Percentiles rank a stretch among this genome's conserved stretches.
phyloP scores from a whole-genome alignment of 495 filamentous ascomycete species.

The Aspergillus kassunensis region DNA sequence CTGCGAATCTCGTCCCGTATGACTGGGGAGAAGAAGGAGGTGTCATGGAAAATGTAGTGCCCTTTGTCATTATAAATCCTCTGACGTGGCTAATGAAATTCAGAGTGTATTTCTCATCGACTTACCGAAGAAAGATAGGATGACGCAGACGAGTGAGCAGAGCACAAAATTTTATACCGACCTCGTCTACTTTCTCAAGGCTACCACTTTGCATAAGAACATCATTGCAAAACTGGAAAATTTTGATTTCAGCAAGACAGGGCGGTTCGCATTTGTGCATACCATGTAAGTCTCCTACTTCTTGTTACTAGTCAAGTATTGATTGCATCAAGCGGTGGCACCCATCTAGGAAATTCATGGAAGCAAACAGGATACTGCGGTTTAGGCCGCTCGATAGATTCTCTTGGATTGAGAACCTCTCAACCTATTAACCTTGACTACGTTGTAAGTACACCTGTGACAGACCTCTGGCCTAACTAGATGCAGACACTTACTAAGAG shows the following conservation, averaged over 20 bases:
- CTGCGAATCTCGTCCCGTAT: conserved; percentile 71
- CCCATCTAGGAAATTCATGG: conserved; percentile 50
- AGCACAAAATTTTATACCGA: conserved; percentile 62
- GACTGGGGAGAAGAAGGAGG: conserved; percentile 81
- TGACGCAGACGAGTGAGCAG: conserved; percentile 26
- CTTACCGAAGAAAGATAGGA: conserved; percentile 54
- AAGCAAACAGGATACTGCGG: conserved; percentile 66
- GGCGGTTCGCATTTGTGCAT: conserved; percentile 72
- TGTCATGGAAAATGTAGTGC: conserved; percentile 69
- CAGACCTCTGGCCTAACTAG: background rate
- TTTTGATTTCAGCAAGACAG: conserved; percentile 73
- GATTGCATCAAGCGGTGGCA: conserved; percentile 41
- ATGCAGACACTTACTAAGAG: conserved; percentile 8
- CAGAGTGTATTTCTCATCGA: conserved; percentile 78
- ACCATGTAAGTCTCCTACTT: conserved; percentile 48
- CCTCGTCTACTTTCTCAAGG: conserved; percentile 64
- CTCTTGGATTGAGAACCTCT: conserved; percentile 49
- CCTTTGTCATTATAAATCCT: background rate
- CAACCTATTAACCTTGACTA: conserved; percentile 56
- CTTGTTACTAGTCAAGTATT: background rate
- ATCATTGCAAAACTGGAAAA: conserved; percentile 55
- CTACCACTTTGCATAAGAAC: conserved; percentile 59
- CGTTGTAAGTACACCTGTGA: conserved; percentile 43
- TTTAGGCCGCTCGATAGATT: conserved; percentile 56
- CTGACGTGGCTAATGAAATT: background rate